Evolutionary conservation across 2,329 filamentous ascomycete genomes (phyloP), one percentile per base, ranked within the genome.

Genomic region (Clathrospora elynae): DNA sequence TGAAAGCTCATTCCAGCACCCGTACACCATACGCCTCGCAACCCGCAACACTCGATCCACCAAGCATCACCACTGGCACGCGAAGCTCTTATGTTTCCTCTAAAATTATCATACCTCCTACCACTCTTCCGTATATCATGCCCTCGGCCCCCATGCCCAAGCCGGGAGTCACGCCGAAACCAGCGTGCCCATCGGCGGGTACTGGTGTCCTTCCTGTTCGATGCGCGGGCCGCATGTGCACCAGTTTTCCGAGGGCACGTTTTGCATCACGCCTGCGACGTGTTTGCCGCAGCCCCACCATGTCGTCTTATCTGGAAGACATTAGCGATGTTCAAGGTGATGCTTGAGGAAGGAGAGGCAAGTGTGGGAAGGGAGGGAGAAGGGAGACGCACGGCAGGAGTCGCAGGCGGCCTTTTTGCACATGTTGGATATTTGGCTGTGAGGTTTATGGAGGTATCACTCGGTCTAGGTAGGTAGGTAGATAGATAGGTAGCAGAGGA

Each of bases 261-360:
- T 59, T 64, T 84, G 80, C 74, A 89, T 80, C 56, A 88, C 84
- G 11, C 67, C 67, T 9, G 80, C 71, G 54, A 86, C 73, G 71
- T 87, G 82, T 48, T 57, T 73, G 50, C 83, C 83, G 67, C 84
- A 87, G 49, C 84, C 84, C 71, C 75, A 81, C 84, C 84, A 87
- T 41, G 81, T 78, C 26, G 71, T 68, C 62, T 84, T 84, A 47
- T 76, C 82, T 62, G 28, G 23, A 29, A 38, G n/a, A 35, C 39
- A 49, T 44, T 31, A 49, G 44, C 29, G 13, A 22, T 35, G 35
- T 14, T 34, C 17, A 22, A 16, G 28, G 3, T 30, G n/a, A 5
- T 20, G 0, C 10, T 17, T 17, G 25, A 25, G 14, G 37, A 19
- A 25, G 16, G 12, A 6, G 31, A 25, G 34, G 14, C 16, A 31